phyloP scores from a whole-genome alignment of 1,284 basidiomycete genomes.

The Cutaneotrichosporon curvatum region DNA sequence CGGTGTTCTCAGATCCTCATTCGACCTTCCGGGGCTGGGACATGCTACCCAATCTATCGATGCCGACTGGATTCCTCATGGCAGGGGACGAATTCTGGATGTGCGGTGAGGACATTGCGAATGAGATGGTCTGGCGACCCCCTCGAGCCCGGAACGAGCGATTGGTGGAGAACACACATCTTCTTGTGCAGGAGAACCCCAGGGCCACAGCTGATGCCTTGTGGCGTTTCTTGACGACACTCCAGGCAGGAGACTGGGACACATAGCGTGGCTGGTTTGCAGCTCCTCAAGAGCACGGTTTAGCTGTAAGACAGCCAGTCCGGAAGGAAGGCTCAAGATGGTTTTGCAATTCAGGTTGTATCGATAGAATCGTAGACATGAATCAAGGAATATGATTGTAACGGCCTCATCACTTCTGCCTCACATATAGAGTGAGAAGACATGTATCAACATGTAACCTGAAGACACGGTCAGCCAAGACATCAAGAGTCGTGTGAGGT shows the following conservation, averaged over 20 bases:
- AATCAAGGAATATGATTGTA: too few relatives aligned
- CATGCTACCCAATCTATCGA: conserved; percentile 19
- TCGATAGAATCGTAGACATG: too few relatives aligned
- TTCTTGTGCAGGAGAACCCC: conserved; percentile 36
- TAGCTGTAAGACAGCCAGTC: too few relatives aligned
- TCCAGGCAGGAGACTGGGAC: conserved; percentile 13
- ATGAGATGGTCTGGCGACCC: conserved; percentile 32
- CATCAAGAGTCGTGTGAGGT: too few relatives aligned
- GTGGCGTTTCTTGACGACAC: conserved; percentile 26
- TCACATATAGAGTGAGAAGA: too few relatives aligned
- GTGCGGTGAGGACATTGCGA: conserved; percentile 19
- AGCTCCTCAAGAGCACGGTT: too few relatives aligned
- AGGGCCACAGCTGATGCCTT: conserved; percentile 28
- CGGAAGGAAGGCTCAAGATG: too few relatives aligned
- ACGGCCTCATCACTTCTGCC: too few relatives aligned
- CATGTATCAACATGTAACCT: too few relatives aligned
- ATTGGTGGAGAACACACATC: conserved; percentile 29
- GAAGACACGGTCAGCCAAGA: too few relatives aligned
- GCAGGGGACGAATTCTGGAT: conserved; percentile 22
- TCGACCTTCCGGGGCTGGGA: conserved; percentile 31
- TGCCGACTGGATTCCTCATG: conserved; percentile 33
- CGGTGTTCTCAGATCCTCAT: conserved; percentile 27
- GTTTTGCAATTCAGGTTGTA: too few relatives aligned
- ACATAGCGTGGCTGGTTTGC: too few relatives aligned
- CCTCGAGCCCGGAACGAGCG: conserved; percentile 25